phyloP scores from a whole-genome alignment of 176 grass and related monocot species.

The Stipa capillata region DNA sequence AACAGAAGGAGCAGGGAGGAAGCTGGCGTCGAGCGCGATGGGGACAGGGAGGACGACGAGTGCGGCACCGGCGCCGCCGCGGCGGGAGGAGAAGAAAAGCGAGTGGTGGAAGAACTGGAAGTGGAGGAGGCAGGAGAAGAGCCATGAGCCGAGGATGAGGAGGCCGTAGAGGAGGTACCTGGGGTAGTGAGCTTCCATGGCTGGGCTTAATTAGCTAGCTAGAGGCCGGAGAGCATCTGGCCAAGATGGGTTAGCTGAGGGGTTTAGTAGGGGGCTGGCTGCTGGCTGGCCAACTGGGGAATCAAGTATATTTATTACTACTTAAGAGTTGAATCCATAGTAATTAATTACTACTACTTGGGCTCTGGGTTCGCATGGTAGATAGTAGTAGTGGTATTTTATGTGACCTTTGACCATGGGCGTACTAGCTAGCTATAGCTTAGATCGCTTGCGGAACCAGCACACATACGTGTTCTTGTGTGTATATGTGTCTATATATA shows the following conservation, averaged over 20 bases:
- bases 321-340: too few relatives aligned
- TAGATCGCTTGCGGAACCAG: background rate
- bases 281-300: too few relatives aligned
- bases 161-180: slow-evolving; percentile 26
- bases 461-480: background rate
- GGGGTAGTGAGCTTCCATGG: slow-evolving; percentile 33
- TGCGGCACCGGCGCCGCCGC: background rate
- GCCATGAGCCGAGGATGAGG: slow-evolving; percentile 25
- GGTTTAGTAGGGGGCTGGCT: slow-evolving; percentile 20
- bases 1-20: background rate
- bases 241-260: background rate
- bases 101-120: slow-evolving; percentile 22
- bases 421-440: background rate
- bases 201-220: background rate
- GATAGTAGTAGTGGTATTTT: background rate
- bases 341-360: background rate
- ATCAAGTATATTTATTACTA: background rate
- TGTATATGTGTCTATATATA: too few relatives aligned
- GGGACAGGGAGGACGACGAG: slow-evolving; percentile 15
- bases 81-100: background rate
- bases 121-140: slow-evolving; percentile 27
- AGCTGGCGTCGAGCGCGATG: background rate
- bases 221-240: background rate
- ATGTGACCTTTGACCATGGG: slow-evolving; percentile 17
- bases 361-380: background rate